A percentile compares a stretch with the other conserved stretches of the same genome.
Evolutionary conservation across 75 land plant species (phyloP).

Genomic region (Pinus taeda): DNA sequence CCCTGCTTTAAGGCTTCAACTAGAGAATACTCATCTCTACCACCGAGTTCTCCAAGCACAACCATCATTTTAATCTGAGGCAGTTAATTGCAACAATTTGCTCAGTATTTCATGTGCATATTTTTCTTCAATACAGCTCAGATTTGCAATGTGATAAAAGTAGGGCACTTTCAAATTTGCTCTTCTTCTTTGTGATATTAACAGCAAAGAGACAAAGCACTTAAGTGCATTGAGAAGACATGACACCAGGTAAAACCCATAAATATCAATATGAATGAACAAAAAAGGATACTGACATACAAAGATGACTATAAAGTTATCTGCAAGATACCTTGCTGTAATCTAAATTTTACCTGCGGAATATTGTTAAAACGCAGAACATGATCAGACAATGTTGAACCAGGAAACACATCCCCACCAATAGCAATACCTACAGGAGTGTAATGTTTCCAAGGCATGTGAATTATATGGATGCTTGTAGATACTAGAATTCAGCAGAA

Average conservation of each 20-base stretch:
- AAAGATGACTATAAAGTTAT: background rate
- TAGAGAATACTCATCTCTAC: slow-evolving; percentile 89
- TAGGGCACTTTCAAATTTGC: background rate
- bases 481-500: background rate
- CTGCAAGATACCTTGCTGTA: background rate
- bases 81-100: background rate
- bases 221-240: background rate
- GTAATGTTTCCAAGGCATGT: slow-evolving; percentile 5
- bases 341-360: slow-evolving; percentile 65
- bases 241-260: background rate
- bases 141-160: background rate
- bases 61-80: slow-evolving; percentile 92
- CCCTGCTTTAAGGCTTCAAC: slow-evolving; percentile 96
- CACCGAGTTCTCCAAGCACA: slow-evolving; percentile 97
- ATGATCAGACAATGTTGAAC: slow-evolving; percentile 98
- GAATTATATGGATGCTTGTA: background rate
- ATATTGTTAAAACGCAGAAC: slow-evolving; percentile 93
- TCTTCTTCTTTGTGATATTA: background rate
- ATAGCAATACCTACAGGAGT: slow-evolving; percentile 79
- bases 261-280: background rate
- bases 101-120: background rate
- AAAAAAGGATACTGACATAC: background rate
- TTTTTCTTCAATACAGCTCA: background rate
- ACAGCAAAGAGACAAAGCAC: background rate
- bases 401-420: slow-evolving; percentile 99